A percentile compares a stretch with the other conserved stretches of the same genome.
These are phyloP conservation scores for Dalbergia cochinchinensis DNA, from an alignment of 306 rosid genomes.

Conservation along the genomic window DNA sequence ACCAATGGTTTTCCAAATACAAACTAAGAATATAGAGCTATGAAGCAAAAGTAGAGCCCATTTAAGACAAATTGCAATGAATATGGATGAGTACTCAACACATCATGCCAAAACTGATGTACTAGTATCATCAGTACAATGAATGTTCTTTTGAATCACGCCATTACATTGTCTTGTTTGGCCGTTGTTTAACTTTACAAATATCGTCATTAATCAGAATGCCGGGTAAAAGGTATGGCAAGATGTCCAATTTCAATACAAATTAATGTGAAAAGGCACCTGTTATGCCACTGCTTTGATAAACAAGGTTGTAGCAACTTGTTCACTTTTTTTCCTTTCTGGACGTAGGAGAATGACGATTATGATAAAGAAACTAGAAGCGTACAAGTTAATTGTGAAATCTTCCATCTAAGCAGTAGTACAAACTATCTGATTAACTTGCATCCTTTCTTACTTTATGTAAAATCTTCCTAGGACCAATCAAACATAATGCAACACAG, in stretches of 20 bases:
- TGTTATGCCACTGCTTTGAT: background rate
- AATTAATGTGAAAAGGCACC: constrained; percentile 1
- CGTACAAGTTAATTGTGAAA: background rate
- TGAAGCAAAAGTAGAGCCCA: constrained; percentile 16
- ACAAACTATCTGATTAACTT: background rate
- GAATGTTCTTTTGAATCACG: background rate
- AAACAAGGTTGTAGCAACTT: constrained; percentile 31
- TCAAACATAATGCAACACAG: constrained; percentile 18
- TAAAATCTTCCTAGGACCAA: constrained; percentile 17
- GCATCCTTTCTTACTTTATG: background rate
- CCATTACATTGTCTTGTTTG: constrained; percentile 3
- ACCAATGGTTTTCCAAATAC: background rate
- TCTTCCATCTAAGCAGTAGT: background rate
- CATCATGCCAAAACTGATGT: constrained; percentile 5
- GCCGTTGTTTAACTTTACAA: constrained; percentile 21
- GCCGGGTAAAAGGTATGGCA: constrained; percentile 2
- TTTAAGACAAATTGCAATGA: constrained; percentile 9
- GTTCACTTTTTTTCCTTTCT: background rate
- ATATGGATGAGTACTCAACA: constrained; percentile 1
- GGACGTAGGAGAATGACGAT: background rate
- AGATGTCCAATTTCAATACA: background rate
- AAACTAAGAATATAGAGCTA: background rate
- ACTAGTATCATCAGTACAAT: background rate
- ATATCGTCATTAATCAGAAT: constrained; percentile 28
- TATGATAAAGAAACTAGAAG: constrained; percentile 1